A percentile compares a stretch with the other conserved stretches of the same genome.
Evolutionary conservation across 768 basidiomycete genomes (phyloP).

Genomic region (Mycena amicta): DNA sequence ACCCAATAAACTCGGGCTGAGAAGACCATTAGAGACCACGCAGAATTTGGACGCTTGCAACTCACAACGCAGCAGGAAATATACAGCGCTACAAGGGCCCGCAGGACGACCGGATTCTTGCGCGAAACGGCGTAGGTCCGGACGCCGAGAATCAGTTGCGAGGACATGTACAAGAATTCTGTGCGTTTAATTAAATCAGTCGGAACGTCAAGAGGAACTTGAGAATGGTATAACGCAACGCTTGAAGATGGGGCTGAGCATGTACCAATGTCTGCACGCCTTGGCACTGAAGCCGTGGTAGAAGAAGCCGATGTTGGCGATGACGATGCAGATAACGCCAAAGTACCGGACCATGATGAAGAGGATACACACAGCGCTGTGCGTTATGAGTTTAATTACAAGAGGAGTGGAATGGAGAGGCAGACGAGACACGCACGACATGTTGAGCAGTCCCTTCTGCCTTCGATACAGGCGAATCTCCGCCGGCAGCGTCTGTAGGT

Average conservation of each 20-base stretch:
- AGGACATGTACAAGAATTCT: constrained; percentile 6
- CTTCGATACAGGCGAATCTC: constrained; percentile 6
- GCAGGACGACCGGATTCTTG: constrained; percentile 2
- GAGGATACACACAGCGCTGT: background rate
- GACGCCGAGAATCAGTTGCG: constrained; percentile 1
- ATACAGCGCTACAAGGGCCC: constrained; percentile 2
- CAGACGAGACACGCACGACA: background rate
- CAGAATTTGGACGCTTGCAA: too few species aligned
- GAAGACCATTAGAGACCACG: too few species aligned
- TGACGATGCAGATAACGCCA: constrained; percentile 1
- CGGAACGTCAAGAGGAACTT: background rate
- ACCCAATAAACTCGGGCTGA: constrained; percentile 2
- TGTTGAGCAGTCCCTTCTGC: background rate
- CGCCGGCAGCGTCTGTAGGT: constrained; percentile 3
- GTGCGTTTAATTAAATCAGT: background rate
- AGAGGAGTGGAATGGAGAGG: background rate
- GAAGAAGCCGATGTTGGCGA: constrained; percentile 7
- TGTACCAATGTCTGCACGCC: background rate
- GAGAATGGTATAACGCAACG: background rate
- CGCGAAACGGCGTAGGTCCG: constrained; percentile 17
- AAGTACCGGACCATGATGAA: constrained; percentile 15
- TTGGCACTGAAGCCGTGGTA: constrained; percentile 9
- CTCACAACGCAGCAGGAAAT: background rate
- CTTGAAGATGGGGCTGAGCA: constrained; percentile 12
- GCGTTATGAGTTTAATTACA: too few species aligned